Percentiles rank a stretch among this genome's conserved stretches.
Conservation (phyloP, 257 asterid species). For the Solanum tarijense region DNA sequence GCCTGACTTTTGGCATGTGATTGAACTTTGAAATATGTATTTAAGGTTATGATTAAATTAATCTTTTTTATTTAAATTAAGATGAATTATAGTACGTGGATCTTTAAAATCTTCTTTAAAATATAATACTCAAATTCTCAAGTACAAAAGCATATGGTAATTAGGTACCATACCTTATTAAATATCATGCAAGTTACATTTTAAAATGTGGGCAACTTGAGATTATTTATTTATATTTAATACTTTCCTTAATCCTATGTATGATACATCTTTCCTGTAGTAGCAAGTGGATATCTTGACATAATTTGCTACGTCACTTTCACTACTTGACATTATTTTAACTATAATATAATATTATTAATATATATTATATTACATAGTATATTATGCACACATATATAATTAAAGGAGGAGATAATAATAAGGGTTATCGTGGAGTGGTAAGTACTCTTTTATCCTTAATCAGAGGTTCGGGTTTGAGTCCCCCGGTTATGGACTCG, state of each 20-base stretch:
- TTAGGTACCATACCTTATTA: not conserved
- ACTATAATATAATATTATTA: not conserved
- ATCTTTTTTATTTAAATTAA: conserved; percentile 15
- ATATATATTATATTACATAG: not conserved
- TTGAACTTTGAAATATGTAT: conserved; percentile 5
- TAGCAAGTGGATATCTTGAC: conserved; percentile 21
- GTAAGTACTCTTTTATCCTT: no score
- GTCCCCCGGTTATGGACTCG: fast-evolving
- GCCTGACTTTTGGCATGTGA: conserved; percentile 1
- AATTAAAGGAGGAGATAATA: no score
- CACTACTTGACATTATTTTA: not conserved
- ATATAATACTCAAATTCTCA: not conserved
- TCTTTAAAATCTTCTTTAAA: conserved; percentile 17
- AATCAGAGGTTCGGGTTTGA: no score
- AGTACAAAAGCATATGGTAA: not conserved
- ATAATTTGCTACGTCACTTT: not conserved
- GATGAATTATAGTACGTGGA: conserved; percentile 6
- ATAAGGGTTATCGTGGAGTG: fast-evolving
- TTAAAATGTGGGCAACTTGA: conserved; percentile 7
- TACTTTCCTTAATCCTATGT: conserved; percentile 6
- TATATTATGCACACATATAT: not conserved
- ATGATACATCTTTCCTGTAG: conserved; percentile 5
- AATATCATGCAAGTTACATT: conserved; percentile 10
- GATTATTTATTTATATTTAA: not conserved
- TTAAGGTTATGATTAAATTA: not conserved